Evolutionary conservation across 2,329 filamentous ascomycete genomes (phyloP), one percentile per base, ranked within the genome.

Genomic region (Sphaerulina populicola): DNA sequence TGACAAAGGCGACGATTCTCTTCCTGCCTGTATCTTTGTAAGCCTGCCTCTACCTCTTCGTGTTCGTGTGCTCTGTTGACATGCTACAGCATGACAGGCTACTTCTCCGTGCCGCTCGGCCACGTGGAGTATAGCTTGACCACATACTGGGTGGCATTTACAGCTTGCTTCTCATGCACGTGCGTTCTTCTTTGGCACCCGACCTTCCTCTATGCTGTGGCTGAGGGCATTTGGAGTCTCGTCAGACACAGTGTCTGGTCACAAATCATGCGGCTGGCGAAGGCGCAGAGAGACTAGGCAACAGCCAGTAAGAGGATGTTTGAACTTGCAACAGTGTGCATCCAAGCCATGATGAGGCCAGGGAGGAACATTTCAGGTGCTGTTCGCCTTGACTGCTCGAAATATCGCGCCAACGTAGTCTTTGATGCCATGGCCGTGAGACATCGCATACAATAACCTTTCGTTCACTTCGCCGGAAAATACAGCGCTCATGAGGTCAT

Each of bases 1-100:
- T 89, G 9, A 84, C 83, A 42, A 88, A 89, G 64, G 79, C 85
- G 5, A 86, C 82, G 10, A 85, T 88, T 37, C 72, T 88, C 46
- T 89, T 89, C 69, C 74, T 88, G 49, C 85, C 85, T 0, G 82
- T 88, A 54, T 83, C 47, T 11, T 50, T 50, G 44, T 38, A 46
- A 37, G 31, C 37, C 11, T 18, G 31, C 31, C 12, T 4, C 1
- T 27, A 7, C 11, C 4, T 15, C 44, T 27, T 14, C 35, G 8
- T 9, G n/a, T n/a, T 7, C 23, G 18, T 11, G 23, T 36, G 31
- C 11, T 36, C 18, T 40, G 27, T 38, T n/a, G 33, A 29, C 33
- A 15, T 29, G 23, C 11, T 5, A 46, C 29, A 46, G 44, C 44
- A 82, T 88, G 79, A 87, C 84, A 3, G 80, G 74, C 30, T 89